These are phyloP conservation scores for Cercophora sp. DNA, from an alignment of 495 filamentous ascomycete species.

Conservation along the genomic window DNA sequence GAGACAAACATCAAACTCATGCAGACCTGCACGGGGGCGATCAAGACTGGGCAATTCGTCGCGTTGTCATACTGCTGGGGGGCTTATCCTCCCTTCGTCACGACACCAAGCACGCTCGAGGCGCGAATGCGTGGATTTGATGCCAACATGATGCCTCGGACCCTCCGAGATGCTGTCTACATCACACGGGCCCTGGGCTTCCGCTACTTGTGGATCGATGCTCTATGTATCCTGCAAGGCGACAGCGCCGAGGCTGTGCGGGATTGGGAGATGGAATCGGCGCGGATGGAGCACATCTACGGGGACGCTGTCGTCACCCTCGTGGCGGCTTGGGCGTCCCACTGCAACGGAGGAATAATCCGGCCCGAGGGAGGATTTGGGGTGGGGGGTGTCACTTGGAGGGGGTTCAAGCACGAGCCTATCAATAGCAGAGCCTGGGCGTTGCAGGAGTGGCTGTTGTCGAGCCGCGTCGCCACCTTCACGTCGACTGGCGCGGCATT, in stretches of 20 bases:
- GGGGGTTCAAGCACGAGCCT: neutral
- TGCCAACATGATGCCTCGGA: neutral
- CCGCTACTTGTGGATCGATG: neutral
- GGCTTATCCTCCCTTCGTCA: neutral
- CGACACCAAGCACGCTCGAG: neutral
- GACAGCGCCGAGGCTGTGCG: neutral
- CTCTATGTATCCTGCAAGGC: neutral
- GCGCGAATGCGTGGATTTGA: neutral
- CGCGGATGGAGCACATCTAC: neutral
- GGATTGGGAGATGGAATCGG: neutral
- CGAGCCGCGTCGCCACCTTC: neutral
- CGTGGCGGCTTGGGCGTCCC: neutral
- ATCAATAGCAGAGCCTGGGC: neutral
- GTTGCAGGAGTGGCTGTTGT: neutral
- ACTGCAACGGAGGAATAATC: neutral
- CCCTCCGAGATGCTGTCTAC: neutral
- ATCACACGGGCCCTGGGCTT: neutral
- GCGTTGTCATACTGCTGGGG: constrained; percentile 1
- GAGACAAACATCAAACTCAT: neutral
- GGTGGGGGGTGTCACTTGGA: neutral
- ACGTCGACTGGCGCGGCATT: neutral
- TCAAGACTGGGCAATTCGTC: neutral
- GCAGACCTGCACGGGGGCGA: neutral
- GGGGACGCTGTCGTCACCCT: neutral
- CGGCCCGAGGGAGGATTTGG: neutral